Percentiles rank a stretch among this genome's conserved stretches.
Evolutionary conservation across 139 green algal genomes (phyloP).

Genomic region (Picochlorum sp.): DNA sequence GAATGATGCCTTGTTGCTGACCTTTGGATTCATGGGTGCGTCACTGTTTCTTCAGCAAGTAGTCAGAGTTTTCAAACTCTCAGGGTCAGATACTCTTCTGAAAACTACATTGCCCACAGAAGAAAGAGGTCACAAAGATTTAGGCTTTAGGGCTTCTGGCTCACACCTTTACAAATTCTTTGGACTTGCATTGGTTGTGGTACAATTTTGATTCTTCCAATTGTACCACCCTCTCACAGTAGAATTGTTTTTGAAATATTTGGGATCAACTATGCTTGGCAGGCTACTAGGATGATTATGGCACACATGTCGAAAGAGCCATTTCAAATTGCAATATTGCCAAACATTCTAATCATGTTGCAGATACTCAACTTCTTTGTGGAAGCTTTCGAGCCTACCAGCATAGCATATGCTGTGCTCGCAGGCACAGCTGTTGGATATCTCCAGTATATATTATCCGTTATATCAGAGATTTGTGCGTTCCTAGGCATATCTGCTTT

Average conservation of each 20-base stretch:
- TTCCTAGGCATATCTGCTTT: conserved; percentile 71
- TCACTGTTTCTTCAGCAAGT: conserved; percentile 5
- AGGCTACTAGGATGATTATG: conserved; percentile 77
- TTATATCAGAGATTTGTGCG: conserved; percentile 62
- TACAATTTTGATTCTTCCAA: conserved; percentile 13
- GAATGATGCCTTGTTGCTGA: conserved; percentile 6
- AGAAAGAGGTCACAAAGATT: conserved; percentile 64
- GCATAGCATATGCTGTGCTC: conserved; percentile 21
- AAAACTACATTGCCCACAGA: conserved; percentile 18
- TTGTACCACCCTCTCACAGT: conserved; percentile 1
- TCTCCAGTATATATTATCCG: conserved; percentile 49
- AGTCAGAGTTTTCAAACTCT: conserved; percentile 4
- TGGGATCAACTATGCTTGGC: conserved; percentile 34
- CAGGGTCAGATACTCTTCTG: conserved; percentile 14
- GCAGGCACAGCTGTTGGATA: conserved; percentile 46
- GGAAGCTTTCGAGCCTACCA: conserved; percentile 4
- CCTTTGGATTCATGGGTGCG: conserved; percentile 3
- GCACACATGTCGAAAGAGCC: conserved; percentile 86
- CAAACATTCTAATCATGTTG: conserved; percentile 28
- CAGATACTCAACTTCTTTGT: conserved; percentile 1
- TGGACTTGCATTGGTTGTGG: conserved; percentile 18
- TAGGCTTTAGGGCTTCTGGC: conserved; percentile 32
- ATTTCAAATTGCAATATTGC: conserved; percentile 43
- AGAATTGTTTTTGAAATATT: conserved; percentile 32
- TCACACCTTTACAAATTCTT: conserved; percentile 58